These are phyloP conservation scores for Digitaria exilis DNA, from an alignment of 202 grass and related monocot species.

Conservation along the genomic window DNA sequence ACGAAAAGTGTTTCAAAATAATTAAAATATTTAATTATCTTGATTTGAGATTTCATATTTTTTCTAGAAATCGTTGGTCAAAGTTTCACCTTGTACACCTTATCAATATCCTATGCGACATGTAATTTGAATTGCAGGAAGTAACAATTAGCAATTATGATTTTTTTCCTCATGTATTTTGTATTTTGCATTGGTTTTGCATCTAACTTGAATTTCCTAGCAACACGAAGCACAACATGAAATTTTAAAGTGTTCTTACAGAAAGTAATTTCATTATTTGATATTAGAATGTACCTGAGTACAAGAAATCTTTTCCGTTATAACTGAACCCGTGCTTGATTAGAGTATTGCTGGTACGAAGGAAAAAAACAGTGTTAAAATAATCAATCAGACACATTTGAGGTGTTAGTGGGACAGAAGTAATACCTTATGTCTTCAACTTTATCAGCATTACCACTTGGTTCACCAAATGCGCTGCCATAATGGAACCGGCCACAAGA, in stretches of 20 bases:
- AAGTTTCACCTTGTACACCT: background rate
- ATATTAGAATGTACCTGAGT: conserved; percentile 63
- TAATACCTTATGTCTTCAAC: conserved; percentile 91
- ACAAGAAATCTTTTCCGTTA: conserved; percentile 93
- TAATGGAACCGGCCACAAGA: conserved; percentile 89
- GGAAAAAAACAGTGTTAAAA: conserved; percentile 35
- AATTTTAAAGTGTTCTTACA: conserved; percentile 2
- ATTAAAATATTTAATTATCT: background rate
- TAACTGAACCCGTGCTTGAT: conserved; percentile 94
- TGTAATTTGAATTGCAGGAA: background rate
- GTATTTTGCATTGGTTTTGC: conserved; percentile 1
- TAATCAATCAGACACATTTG: conserved; percentile 16
- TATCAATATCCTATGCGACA: background rate
- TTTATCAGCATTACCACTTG: conserved; percentile 80
- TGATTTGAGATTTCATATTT: conserved; percentile 7
- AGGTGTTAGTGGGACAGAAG: conserved; percentile 19
- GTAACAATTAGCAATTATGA: background rate
- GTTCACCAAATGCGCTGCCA: conserved; percentile 95
- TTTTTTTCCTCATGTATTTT: conserved; percentile 14
- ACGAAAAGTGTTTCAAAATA: background rate
- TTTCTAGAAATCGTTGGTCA: background rate
- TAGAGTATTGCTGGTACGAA: conserved; percentile 64
- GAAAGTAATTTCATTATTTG: conserved; percentile 23
- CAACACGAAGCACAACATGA: background rate
- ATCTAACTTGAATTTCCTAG: conserved; percentile 4